These are phyloP conservation scores for Heritiera fomes DNA, from an alignment of 345 rosid genomes.

Conservation along the genomic window DNA sequence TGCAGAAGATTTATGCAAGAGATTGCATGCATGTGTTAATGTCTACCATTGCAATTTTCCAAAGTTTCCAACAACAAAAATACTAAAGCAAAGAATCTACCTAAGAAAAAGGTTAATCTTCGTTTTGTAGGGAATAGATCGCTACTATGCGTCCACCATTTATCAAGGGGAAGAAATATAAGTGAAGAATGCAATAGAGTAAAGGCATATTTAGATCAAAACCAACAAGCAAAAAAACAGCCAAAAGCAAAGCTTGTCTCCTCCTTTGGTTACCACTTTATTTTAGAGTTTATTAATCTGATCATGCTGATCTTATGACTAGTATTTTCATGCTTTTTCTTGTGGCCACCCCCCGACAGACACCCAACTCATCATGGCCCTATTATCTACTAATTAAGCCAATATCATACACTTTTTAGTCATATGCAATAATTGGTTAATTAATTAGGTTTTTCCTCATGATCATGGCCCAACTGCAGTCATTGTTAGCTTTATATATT, in stretches of 20 bases:
- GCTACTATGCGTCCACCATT: constrained; percentile 8
- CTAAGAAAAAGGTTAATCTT: neutral
- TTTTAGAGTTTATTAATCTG: neutral
- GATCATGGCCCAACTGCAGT: neutral
- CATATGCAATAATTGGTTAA: constrained; percentile 10
- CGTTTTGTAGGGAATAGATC: neutral
- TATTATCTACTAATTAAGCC: constrained; percentile 9
- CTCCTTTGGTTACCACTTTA: constrained; percentile 11
- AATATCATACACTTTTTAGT: neutral
- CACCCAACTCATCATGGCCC: constrained; percentile 23
- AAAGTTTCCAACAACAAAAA: neutral
- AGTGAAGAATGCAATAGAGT: neutral
- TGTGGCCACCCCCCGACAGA: constrained; percentile 15
- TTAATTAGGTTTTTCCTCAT: neutral
- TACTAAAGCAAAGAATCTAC: neutral
- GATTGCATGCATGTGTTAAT: neutral
- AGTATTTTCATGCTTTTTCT: neutral
- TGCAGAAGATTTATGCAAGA: neutral
- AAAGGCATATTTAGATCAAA: constrained; percentile 19
- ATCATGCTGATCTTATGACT: neutral
- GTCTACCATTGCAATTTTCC: constrained; percentile 1
- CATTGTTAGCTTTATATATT: neutral
- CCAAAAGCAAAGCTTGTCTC: constrained; percentile 22
- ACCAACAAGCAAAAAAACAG: constrained; percentile 21
- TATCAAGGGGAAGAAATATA: neutral